Evolutionary conservation across 23 red algal genomes (phyloP), one percentile per base, ranked within the genome.

Genomic region (Gracilaria caudata): DNA sequence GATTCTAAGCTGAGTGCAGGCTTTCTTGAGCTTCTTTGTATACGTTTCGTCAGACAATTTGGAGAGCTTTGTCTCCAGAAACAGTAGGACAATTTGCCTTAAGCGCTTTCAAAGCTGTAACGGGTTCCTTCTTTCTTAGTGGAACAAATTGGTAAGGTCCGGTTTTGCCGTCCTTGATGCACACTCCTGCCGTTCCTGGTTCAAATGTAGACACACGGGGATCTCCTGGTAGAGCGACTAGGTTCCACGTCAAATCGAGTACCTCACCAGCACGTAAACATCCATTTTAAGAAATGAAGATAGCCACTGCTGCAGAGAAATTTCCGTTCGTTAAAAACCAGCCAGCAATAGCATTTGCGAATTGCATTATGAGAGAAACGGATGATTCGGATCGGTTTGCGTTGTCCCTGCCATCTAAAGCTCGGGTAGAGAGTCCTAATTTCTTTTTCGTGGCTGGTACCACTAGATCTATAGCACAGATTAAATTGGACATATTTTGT

Each of bases 201-300:
- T 30, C 16, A 0, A 7, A 58, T 8, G 47, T 23, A 9, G 44
- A 37, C 9, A 80, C 19, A 17, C 0, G 7, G 0, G 51, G 30
- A 26, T 80, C 77, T 21, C 77, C 51, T 17, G 77, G 51, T 29
- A 80, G 77, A 25, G 49, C 44, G 0, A 80, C 77, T 9, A 53
- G 13, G 3, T 26, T 28, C 44, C 44, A 80, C 26, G 33, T 38
- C 4, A 80, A 0, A 14, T 36, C 20, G 0, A 80, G 17, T 16
- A 80, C 77, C 32, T 80, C 77, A 14, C 40, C 26, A 9, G 77
- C 77, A 11, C 77, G 6, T 14, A 80, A 26, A 33, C 32, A 80
- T 4, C 77, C 77, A 30, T 7, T 0, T 0, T 28, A 80, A 4
- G 44, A 23, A 4, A 80, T 5, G 0, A 37, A 2, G 28, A 54